phyloP scores from a whole-genome alignment of 345 rosid species.

The Eucalyptus guilfoylei region DNA sequence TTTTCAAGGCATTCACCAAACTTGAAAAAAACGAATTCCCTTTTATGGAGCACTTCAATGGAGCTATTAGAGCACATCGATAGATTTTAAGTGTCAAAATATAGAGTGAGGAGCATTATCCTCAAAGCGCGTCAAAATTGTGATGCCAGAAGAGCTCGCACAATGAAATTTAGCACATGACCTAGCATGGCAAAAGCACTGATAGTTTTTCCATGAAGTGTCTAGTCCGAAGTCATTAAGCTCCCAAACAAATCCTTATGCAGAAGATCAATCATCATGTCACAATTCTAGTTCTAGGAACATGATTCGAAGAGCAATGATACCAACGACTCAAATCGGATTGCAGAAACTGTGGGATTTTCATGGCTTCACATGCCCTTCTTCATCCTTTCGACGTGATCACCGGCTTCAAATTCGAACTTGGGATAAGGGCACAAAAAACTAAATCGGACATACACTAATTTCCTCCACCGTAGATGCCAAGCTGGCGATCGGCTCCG shows the following conservation, averaged over 20 bases:
- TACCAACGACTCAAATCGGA: neutral
- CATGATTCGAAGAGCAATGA: neutral
- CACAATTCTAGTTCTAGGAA: neutral
- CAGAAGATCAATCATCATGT: neutral
- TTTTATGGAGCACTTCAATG: neutral
- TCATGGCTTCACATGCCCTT: neutral
- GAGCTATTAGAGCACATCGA: fast-evolving
- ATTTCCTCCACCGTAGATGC: neutral
- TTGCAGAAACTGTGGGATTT: neutral
- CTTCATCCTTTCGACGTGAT: neutral
- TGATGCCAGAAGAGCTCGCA: neutral
- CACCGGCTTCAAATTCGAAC: neutral
- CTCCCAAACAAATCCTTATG: neutral
- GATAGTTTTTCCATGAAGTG: neutral
- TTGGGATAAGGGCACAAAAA: neutral
- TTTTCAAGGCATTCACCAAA: neutral
- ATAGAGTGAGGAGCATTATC: neutral
- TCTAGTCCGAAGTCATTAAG: neutral
- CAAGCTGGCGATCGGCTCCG: slow-evolving; percentile 18
- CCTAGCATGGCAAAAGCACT: neutral
- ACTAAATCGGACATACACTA: neutral
- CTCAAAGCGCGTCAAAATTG: neutral
- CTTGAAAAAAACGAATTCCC: fast-evolving
- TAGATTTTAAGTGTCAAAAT: neutral
- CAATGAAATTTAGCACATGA: neutral